phyloP scores from a whole-genome alignment of 2,329 filamentous ascomycete genomes.

The Verticillium nonalfalfae region DNA sequence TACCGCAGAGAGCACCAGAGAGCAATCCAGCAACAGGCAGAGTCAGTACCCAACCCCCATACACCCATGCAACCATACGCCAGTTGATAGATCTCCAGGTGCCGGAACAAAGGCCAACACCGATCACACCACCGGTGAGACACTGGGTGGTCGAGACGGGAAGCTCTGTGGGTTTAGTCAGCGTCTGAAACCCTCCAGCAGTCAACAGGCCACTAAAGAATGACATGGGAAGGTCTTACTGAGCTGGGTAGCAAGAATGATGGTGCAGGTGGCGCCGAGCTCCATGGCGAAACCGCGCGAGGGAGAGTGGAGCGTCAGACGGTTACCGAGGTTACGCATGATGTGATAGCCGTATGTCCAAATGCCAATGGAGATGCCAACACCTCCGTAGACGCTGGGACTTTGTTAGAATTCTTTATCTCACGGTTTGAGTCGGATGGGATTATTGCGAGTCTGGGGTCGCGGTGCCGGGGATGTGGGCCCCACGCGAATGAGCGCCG shows the following conservation, averaged over 20 bases:
- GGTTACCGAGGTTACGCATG: constrained; percentile 53
- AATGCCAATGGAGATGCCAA: constrained; percentile 34
- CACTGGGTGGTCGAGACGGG: constrained; percentile 55
- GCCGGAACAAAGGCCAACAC: constrained; percentile 49
- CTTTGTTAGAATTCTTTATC: neutral
- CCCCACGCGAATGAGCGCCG: neutral
- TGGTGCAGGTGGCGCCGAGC: constrained; percentile 49
- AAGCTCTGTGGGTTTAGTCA: constrained; percentile 22
- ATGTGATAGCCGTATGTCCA: constrained; percentile 49
- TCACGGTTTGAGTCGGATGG: neutral
- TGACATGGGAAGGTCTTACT: constrained; percentile 16
- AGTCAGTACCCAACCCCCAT: neutral
- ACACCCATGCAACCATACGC: constrained; percentile 43
- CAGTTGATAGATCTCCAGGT: constrained; percentile 49
- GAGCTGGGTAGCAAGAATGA: constrained; percentile 58
- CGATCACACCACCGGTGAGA: constrained; percentile 49
- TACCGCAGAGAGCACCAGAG: constrained; percentile 48
- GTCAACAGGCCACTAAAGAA: neutral
- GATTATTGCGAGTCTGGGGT: neutral
- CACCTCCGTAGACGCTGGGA: constrained; percentile 19
- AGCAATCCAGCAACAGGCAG: constrained; percentile 37
- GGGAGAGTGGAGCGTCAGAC: constrained; percentile 50
- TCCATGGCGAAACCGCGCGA: constrained; percentile 44
- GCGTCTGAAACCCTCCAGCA: neutral
- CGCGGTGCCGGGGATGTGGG: neutral